phyloP scores from a whole-genome alignment of 371 early-diverging fungal genomes.

The Mucor circinelloides region DNA sequence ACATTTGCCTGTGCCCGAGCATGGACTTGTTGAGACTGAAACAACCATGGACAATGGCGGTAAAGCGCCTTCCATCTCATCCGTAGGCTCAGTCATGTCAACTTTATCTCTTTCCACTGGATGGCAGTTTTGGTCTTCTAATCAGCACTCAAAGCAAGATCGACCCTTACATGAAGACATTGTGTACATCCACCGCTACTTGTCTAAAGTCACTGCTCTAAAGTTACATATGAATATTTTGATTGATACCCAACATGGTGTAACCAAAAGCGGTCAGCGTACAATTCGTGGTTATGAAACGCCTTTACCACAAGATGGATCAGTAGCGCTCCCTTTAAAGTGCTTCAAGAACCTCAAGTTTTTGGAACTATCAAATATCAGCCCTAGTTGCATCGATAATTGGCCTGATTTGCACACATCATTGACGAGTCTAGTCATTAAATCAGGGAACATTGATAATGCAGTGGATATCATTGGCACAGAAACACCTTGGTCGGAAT shows the following conservation, averaged over 20 bases:
- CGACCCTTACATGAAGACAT: slow-evolving; percentile 56
- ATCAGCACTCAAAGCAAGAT: slow-evolving; percentile 19
- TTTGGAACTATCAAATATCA: slow-evolving; percentile 55
- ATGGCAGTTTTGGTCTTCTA: slow-evolving; percentile 63
- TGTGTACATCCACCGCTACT: slow-evolving; percentile 53
- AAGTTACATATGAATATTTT: slow-evolving; percentile 50
- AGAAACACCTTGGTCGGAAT: slow-evolving; percentile 39
- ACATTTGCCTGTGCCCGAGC: slow-evolving; percentile 36
- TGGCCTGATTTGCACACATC: slow-evolving; percentile 48
- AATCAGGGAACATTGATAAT: slow-evolving; percentile 45
- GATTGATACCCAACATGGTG: slow-evolving; percentile 35
- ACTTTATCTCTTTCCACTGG: slow-evolving; percentile 63
- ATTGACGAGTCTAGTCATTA: slow-evolving; percentile 50
- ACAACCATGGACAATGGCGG: slow-evolving; percentile 26
- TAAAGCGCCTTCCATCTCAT: slow-evolving; percentile 57
- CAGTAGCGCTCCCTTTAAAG: slow-evolving; percentile 37
- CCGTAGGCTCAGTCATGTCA: slow-evolving; percentile 59
- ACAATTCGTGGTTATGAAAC: slow-evolving; percentile 49
- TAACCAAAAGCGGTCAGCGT: slow-evolving; percentile 51
- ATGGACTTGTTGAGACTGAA: slow-evolving; percentile 40
- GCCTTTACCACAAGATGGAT: slow-evolving; percentile 42
- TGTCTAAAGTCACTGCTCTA: slow-evolving; percentile 52
- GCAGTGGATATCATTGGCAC: slow-evolving; percentile 17
- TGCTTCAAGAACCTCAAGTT: slow-evolving; percentile 50
- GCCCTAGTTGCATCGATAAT: slow-evolving; percentile 48